Conservation (phyloP, 2,329 filamentous ascomycete species). For the Cercospora zeae-maydis region DNA sequence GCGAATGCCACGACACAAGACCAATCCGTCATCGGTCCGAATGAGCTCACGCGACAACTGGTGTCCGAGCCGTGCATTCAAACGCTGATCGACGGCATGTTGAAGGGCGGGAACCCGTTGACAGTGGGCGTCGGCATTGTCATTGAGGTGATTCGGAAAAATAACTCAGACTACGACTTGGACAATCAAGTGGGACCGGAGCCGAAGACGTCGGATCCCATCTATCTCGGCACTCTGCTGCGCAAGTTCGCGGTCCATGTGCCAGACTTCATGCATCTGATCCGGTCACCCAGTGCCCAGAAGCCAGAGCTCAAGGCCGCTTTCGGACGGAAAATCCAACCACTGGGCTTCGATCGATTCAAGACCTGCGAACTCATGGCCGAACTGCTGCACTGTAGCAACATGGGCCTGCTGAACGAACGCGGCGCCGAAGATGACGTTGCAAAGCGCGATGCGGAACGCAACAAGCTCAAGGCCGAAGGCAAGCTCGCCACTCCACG, state of each 20-base stretch:
- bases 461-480: constrained; percentile 72
- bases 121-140: constrained; percentile 96
- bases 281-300: constrained; percentile 71
- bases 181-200: constrained; percentile 81
- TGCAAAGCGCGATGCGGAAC: constrained; percentile 71
- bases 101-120: constrained; percentile 85
- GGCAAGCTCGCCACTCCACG: constrained; percentile 64
- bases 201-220: constrained; percentile 82
- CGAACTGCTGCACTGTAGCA: constrained; percentile 93
- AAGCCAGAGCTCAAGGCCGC: constrained; percentile 77
- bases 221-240: constrained; percentile 87
- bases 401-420: constrained; percentile 95
- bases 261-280: constrained; percentile 87
- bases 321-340: constrained; percentile 87
- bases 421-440: constrained; percentile 85
- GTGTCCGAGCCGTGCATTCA: constrained; percentile 83
- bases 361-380: constrained; percentile 99
- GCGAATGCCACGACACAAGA: constrained; percentile 98
- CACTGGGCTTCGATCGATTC: constrained; percentile 93
- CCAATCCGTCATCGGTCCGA: constrained; percentile 97
- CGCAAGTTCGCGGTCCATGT: constrained; percentile 87
- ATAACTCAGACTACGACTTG: constrained; percentile 97
- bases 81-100: constrained; percentile 84
- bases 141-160: constrained; percentile 98
- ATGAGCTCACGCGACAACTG: constrained; percentile 90